Evolutionary conservation across 495 filamentous ascomycete species (phyloP).

Genomic region (Coniosporium apollinis): DNA sequence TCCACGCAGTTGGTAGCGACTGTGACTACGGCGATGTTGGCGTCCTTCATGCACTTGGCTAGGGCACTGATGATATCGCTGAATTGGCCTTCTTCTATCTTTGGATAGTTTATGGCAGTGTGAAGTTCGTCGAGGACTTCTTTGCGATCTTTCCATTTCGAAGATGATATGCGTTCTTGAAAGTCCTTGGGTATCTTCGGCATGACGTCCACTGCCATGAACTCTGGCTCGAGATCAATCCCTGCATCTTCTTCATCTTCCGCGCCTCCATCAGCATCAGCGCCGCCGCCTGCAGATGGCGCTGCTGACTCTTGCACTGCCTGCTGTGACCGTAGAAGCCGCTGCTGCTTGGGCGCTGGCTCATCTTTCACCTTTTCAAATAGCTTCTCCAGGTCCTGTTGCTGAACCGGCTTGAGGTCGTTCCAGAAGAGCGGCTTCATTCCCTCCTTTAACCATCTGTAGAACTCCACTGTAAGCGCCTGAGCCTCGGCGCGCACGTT

Average conservation of each 20-base stretch:
- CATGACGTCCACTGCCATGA: constrained; percentile 74
- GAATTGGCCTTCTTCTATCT: constrained; percentile 82
- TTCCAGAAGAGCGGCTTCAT: constrained; percentile 98
- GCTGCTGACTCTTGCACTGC: constrained; percentile 56
- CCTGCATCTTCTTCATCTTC: constrained; percentile 52
- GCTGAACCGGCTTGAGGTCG: constrained; percentile 89
- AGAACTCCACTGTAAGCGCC: constrained; percentile 82
- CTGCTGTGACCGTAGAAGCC: constrained; percentile 79
- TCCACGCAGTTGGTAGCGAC: constrained; percentile 91
- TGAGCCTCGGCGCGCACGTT: constrained; percentile 93
- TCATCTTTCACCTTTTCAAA: constrained; percentile 90
- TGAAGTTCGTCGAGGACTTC: constrained; percentile 78
- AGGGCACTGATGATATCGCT: constrained; percentile 64
- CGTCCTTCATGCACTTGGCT: constrained; percentile 96
- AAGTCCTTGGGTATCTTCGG: constrained; percentile 73
- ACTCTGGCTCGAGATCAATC: constrained; percentile 56
- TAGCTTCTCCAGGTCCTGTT: constrained; percentile 80
- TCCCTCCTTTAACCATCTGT: constrained; percentile 91
- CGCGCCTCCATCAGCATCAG: constrained; percentile 33
- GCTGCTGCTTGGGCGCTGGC: constrained; percentile 71
- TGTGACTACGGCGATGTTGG: constrained; percentile 88
- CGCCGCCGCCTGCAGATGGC: constrained; percentile 35
- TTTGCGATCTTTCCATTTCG: constrained; percentile 98
- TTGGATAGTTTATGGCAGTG: constrained; percentile 61
- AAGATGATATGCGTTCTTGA: constrained; percentile 61